Conservation (phyloP, 495 filamentous ascomycete genomes). For the Xylaria intraflava region DNA sequence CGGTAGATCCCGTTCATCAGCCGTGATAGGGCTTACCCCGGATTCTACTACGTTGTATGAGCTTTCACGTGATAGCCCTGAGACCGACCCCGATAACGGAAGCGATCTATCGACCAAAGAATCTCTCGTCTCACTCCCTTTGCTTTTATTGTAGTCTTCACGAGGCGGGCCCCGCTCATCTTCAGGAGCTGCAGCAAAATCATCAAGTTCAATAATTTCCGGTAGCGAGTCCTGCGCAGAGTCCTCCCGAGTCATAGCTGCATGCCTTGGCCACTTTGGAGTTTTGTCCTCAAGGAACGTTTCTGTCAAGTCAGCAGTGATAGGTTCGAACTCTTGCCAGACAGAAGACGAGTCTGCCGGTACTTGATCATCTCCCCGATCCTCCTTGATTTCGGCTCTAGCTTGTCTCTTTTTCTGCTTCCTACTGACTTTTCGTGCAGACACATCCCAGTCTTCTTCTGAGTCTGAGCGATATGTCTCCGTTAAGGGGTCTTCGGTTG, state of each 20-base stretch:
- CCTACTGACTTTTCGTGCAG: constrained; percentile 26
- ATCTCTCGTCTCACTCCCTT: constrained; percentile 27
- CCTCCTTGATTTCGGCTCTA: constrained; percentile 22
- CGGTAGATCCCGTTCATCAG: constrained; percentile 16
- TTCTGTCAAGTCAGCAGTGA: constrained; percentile 14
- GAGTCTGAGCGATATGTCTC: constrained; percentile 4
- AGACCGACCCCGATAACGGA: constrained; percentile 7
- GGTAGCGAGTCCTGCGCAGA: constrained; percentile 7
- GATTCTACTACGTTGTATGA: constrained; percentile 23
- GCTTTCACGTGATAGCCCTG: constrained; percentile 24
- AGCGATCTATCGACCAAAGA: constrained; percentile 19
- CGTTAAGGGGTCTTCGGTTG: neutral
- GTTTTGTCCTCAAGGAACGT: constrained; percentile 19
- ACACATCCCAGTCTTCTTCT: constrained; percentile 15
- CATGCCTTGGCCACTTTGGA: constrained; percentile 25
- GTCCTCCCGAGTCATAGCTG: constrained; percentile 19
- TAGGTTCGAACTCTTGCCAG: neutral
- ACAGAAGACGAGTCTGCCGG: constrained; percentile 10
- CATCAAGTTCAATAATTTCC: constrained; percentile 18
- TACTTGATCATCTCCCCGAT: constrained; percentile 12
- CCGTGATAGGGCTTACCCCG: constrained; percentile 4
- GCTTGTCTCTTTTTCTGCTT: constrained; percentile 35
- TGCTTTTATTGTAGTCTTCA: constrained; percentile 22
- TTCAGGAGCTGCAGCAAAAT: constrained; percentile 22
- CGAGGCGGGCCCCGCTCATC: constrained; percentile 10